phyloP scores from a whole-genome alignment of 768 basidiomycete genomes.

The Cystofilobasidium capitatum region DNA sequence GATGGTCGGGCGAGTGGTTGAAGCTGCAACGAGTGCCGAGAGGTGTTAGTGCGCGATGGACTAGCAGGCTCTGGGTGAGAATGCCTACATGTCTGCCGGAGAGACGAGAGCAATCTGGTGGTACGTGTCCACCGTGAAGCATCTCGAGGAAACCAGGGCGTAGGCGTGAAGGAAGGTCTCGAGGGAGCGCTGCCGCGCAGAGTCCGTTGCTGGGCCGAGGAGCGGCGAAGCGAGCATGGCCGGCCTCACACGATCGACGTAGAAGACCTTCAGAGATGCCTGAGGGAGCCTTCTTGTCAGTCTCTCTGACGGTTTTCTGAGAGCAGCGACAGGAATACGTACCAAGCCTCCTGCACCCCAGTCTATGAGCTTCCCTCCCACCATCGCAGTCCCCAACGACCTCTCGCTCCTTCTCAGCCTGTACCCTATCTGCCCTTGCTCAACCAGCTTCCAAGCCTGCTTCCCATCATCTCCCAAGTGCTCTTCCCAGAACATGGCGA shows the following conservation, averaged over 20 bases:
- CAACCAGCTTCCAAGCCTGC: conserved; percentile 32
- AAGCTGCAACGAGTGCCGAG: conserved; percentile 48
- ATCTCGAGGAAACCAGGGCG: conserved; percentile 65
- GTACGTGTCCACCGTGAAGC: conserved; percentile 72
- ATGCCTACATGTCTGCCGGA: conserved; percentile 65
- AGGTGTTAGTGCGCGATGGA: background rate
- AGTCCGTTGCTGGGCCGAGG: conserved; percentile 27
- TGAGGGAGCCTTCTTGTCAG: no score
- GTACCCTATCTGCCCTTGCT: conserved; percentile 34
- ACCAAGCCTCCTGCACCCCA: conserved; percentile 13
- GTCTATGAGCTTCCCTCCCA: background rate
- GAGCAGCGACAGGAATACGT: background rate
- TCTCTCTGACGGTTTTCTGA: no score
- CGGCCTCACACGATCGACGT: background rate
- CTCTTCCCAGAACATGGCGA: conserved; percentile 39
- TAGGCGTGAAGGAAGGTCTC: conserved; percentile 49
- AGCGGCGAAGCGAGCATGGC: conserved; percentile 4
- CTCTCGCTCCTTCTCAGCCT: conserved; percentile 14
- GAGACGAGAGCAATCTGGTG: conserved; percentile 76
- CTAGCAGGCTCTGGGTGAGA: conserved; percentile 23
- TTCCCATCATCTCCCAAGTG: conserved; percentile 31
- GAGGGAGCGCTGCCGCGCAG: conserved; percentile 28
- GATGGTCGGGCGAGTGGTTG: conserved; percentile 60
- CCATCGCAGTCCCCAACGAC: background rate
- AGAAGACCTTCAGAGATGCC: conserved; percentile 25